Evolutionary conservation across 306 rosid genomes (phyloP).

Genomic region (Quercus ilex): DNA sequence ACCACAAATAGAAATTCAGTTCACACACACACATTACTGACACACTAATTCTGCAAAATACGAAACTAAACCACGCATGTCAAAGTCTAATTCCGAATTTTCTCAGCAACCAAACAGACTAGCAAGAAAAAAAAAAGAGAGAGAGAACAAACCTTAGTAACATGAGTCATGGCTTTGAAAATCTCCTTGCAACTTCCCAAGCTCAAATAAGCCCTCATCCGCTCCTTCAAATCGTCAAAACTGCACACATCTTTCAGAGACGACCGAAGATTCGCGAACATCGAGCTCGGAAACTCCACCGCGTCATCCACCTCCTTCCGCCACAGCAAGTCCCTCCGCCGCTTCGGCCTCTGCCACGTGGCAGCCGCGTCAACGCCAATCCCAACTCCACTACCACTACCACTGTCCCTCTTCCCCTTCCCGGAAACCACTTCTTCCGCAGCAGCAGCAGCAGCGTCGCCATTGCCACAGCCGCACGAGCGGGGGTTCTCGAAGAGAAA

Average conservation of each 20-base stretch:
- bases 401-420: constrained; percentile 65
- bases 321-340: constrained; percentile 56
- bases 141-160: constrained; percentile 60
- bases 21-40: too few species aligned
- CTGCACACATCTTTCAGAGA: constrained; percentile 77
- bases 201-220: constrained; percentile 68
- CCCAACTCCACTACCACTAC: constrained; percentile 26
- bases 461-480: constrained; percentile 62
- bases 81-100: neutral
- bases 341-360: constrained; percentile 74
- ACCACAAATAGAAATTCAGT: too few species aligned
- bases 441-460: neutral
- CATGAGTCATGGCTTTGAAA: constrained; percentile 59
- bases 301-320: constrained; percentile 16
- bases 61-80: too few species aligned
- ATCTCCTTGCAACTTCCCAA: constrained; percentile 56
- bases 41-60: neutral
- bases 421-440: too few species aligned
- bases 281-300: constrained; percentile 38
- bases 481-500: constrained; percentile 72
- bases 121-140: neutral
- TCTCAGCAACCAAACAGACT: constrained; percentile 8
- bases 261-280: constrained; percentile 35
- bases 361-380: constrained; percentile 61
- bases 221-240: constrained; percentile 74